Percentiles rank a stretch among this genome's conserved stretches.
phyloP scores from a whole-genome alignment of 2,329 filamentous ascomycete species.

The Colletotrichum liriopes region DNA sequence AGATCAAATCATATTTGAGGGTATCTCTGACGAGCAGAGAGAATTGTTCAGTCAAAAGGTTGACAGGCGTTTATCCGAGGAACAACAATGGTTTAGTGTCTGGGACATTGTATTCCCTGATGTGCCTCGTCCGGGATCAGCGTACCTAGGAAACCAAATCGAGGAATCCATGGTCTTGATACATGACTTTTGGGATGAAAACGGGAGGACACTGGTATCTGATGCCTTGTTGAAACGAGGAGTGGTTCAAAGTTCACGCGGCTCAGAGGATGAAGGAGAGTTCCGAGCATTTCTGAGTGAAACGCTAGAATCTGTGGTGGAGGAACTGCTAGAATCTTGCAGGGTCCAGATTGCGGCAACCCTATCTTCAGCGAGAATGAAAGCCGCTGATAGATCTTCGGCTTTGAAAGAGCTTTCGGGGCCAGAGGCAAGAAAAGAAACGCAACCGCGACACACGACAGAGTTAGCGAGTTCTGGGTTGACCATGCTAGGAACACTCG shows the following conservation, averaged over 20 bases:
- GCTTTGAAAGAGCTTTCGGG: no score
- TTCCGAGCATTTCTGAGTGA: not conserved
- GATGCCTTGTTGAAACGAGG: not conserved
- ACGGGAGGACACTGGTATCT: not conserved
- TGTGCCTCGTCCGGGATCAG: not conserved
- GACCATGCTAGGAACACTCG: no score
- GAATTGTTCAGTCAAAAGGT: not conserved
- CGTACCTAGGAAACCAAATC: slow-evolving; percentile 1
- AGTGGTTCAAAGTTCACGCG: not conserved
- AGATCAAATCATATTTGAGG: not conserved
- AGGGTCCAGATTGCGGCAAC: slow-evolving; percentile 19
- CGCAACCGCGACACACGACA: no score
- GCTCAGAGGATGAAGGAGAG: not conserved
- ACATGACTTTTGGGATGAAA: not conserved
- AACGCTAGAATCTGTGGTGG: not conserved
- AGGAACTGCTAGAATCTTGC: not conserved
- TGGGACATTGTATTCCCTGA: slow-evolving; percentile 6
- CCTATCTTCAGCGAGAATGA: slow-evolving; percentile 13
- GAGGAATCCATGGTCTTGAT: slow-evolving; percentile 7
- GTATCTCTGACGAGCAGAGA: slow-evolving; percentile 1
- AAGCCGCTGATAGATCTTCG: no score
- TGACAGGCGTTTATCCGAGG: not conserved
- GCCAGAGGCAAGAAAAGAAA: no score
- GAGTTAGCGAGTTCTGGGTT: no score
- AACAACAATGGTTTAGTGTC: slow-evolving; percentile 9